Evolutionary conservation across 2,329 filamentous ascomycete genomes (phyloP), one percentile per base, ranked within the genome.

Genomic region (Leptographium procerum): DNA sequence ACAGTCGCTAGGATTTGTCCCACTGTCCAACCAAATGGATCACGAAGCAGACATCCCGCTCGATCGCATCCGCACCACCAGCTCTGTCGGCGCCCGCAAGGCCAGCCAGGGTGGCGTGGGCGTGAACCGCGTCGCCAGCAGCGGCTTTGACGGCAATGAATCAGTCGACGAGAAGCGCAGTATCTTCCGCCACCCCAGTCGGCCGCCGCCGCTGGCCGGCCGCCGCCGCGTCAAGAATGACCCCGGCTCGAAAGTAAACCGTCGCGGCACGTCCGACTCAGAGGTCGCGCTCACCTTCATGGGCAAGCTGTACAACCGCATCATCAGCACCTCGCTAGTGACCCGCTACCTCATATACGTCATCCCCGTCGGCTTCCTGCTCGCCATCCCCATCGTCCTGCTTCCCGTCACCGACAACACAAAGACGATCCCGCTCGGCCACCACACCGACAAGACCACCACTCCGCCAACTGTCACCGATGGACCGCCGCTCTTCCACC

Each of bases 271-370:
- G n/a, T n/a, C n/a, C 10, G 72, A 73, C 60, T 69, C 69, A 9
- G 79, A 83, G 2, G 69, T 79, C 34, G 75, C 76, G 34, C 71
- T 88, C 62, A 88, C 84, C 64, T 79, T 79, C 61, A 81, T 89
- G 75, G 86, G 86, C 51, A 77, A 77, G 60, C 66, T 88, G 40
- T 86, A 88, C 71, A 76, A 78, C 65, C 85, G 80, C 68, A 77
- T 89, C 61, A 72, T 87, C 60, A 74, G 76, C 64, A 84, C 84
- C 66, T 85, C 82, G 9, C 75, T 84, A 62, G 66, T 87, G 61
- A 85, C 82, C 4, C 77, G 85, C 52, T 88, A 88, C 67, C 72
- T 87, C 53, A 76, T 88, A 62, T 88, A 88, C 66, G 78, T 88
- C 62, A 71, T 85, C 28, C 86, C 86, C 6, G 72, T 88, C 33